These are phyloP conservation scores for Termitomyces eurrhizus DNA, from an alignment of 768 basidiomycete species.

Conservation along the genomic window DNA sequence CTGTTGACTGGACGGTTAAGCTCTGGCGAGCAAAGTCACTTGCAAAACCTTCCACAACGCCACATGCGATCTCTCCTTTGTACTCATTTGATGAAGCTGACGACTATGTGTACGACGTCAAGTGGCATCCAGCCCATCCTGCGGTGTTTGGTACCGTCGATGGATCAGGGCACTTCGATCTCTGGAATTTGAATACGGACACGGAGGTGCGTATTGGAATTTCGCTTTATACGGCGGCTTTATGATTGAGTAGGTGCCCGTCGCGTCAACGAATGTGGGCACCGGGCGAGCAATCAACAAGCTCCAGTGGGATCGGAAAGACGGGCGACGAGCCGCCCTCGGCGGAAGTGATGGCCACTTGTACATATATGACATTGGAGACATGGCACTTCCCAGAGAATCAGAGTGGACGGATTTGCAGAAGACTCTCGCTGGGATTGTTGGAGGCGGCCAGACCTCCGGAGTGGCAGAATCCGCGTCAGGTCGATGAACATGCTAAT, in stretches of 20 bases:
- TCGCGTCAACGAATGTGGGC: slow-evolving; percentile 81
- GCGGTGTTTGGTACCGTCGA: slow-evolving; percentile 92
- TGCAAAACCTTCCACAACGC: slow-evolving; percentile 64
- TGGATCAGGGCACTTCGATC: slow-evolving; percentile 91
- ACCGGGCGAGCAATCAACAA: slow-evolving; percentile 90
- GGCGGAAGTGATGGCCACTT: slow-evolving; percentile 91
- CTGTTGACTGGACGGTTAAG: slow-evolving; percentile 98
- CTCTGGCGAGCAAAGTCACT: slow-evolving; percentile 85
- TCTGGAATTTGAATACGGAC: slow-evolving; percentile 98
- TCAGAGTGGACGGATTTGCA: slow-evolving; percentile 93
- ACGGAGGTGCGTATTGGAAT: slow-evolving; percentile 76
- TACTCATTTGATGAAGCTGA: slow-evolving; percentile 97
- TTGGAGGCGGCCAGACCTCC: slow-evolving; percentile 50
- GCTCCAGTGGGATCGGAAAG: slow-evolving; percentile 90
- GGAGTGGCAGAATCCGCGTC: slow-evolving; percentile 27
- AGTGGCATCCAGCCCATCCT: slow-evolving; percentile 96
- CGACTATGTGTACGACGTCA: slow-evolving; percentile 98
- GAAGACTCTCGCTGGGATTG: slow-evolving; percentile 75
- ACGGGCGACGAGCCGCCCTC: slow-evolving; percentile 84
- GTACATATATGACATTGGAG: slow-evolving; percentile 94
- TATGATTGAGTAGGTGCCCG: slow-evolving; percentile 64
- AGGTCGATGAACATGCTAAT: slow-evolving; percentile 11
- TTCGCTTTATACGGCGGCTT: background rate
- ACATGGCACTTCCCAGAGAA: slow-evolving; percentile 84
- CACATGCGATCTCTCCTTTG: slow-evolving; percentile 63